These are phyloP conservation scores for Anisodus acutangulus DNA, from an alignment of 257 asterid species.

Conservation along the genomic window DNA sequence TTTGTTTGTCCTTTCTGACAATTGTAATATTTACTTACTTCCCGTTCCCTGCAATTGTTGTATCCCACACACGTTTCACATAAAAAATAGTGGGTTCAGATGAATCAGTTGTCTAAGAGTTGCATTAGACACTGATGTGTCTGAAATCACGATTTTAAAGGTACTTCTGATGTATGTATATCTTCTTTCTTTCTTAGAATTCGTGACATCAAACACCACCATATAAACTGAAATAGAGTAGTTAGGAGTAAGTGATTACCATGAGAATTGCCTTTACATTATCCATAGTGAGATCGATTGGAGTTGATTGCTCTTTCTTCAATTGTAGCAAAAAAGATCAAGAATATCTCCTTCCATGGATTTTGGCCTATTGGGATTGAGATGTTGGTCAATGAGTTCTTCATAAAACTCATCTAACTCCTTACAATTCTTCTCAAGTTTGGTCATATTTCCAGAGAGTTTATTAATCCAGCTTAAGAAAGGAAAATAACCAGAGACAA, in stretches of 20 bases:
- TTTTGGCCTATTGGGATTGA: slow-evolving; percentile 7
- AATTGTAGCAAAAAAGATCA: slow-evolving; percentile 35
- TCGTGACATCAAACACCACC: too few species aligned
- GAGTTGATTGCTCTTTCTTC: slow-evolving; percentile 8
- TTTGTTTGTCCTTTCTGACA: too few species aligned
- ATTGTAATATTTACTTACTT: too few species aligned
- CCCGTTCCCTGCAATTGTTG: too few species aligned
- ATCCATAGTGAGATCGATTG: slow-evolving; percentile 29
- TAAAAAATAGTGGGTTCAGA: too few species aligned
- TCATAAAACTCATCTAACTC: slow-evolving; percentile 37
- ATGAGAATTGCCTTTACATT: slow-evolving; percentile 37
- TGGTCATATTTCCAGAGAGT: neutral
- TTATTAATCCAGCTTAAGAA: slow-evolving; percentile 37
- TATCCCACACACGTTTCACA: too few species aligned
- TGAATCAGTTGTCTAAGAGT: too few species aligned
- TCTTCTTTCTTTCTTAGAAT: too few species aligned
- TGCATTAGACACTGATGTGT: too few species aligned
- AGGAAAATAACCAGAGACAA: slow-evolving; percentile 33
- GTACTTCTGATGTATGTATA: too few species aligned
- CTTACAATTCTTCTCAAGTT: slow-evolving; percentile 22
- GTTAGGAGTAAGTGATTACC: neutral
- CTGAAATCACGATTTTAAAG: too few species aligned
- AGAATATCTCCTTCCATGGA: slow-evolving; percentile 32
- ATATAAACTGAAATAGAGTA: too few species aligned
- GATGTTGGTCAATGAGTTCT: slow-evolving; percentile 40